Conservation (phyloP, 73 alveolate genomes). For the Stentor roeselii region DNA sequence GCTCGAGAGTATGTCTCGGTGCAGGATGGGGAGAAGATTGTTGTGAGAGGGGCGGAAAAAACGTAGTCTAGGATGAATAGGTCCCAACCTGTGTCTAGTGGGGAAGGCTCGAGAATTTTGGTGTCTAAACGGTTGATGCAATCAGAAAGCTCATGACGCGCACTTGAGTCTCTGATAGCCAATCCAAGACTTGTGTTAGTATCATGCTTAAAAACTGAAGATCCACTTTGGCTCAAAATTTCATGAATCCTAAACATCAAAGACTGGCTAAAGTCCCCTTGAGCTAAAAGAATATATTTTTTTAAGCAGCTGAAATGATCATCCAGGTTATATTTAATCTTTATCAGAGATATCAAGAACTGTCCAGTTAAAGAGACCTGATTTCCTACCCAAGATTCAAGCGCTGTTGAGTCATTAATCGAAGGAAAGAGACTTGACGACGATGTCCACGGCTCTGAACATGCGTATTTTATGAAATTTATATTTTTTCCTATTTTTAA, state of each 20-base stretch:
- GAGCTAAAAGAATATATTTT: slow-evolving; percentile 85
- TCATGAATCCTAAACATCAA: slow-evolving; percentile 87
- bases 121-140: slow-evolving; percentile 78
- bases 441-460: slow-evolving; percentile 76
- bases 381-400: slow-evolving; percentile 51
- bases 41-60: slow-evolving; percentile 88
- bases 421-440: not conserved
- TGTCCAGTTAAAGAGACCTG: slow-evolving; percentile 75
- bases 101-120: slow-evolving; percentile 83
- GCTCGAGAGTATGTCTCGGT: slow-evolving; percentile 80
- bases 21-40: slow-evolving; percentile 77
- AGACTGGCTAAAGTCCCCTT: slow-evolving; percentile 94
- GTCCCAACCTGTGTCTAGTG: slow-evolving; percentile 98
- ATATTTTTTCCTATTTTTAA: slow-evolving; percentile 84
- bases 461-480: slow-evolving; percentile 78
- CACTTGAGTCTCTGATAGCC: slow-evolving; percentile 69
- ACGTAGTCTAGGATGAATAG: slow-evolving; percentile 91
- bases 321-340: slow-evolving; percentile 65
- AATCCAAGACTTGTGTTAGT: slow-evolving; percentile 74
- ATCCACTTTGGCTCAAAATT: slow-evolving; percentile 81
- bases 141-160: slow-evolving; percentile 78
- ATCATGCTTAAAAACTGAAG: slow-evolving; percentile 74
- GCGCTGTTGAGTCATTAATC: not conserved
- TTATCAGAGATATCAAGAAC: slow-evolving; percentile 60
- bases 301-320: slow-evolving; percentile 69